Base-by-base conservation (phyloP, 1,284 basidiomycete genomes). In the Hymenochaete sp. region DNA sequence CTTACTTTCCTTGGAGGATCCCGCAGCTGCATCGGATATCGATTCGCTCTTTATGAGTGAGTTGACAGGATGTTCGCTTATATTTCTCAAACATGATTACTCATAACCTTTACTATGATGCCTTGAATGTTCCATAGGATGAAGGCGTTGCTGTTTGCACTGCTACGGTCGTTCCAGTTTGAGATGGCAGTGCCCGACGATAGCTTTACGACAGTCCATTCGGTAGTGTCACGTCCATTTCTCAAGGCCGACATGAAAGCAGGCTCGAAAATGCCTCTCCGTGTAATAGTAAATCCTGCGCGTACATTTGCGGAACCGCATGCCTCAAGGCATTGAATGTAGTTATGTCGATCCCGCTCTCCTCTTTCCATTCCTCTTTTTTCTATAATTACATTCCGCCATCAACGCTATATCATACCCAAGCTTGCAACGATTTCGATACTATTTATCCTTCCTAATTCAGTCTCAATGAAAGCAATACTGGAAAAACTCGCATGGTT, bases 31-130 rank as follows among this genome's bases (percentile, higher is more conserved):
- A 63, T 63, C 28, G 71, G 71, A 1, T 71, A 65, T 54, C 59
- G 67, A 13, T 70, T 73, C 47, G 65, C 70, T 2, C 43, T 73
- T 9, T 59, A 62, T 4, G 70, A 73, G 59, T 60, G 36, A n/a
- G n/a, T n/a, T n/a, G n/a, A n/a, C n/a, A n/a, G n/a, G n/a, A n/a
- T 35, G 56, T 57, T 16, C 13, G 4, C 21, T 38, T 35, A 11
- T 5, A 14, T 19, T 41, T 9, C 13, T 38, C 13, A 9, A 13
- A 19, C 33, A 18, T 26, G 32, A 33, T 35, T 35, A 22, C 14
- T 41, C 24, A 44, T n/a, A 42, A 35, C 6, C 21, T 11, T 21
- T 14, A 21, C 2, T 25, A 9, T 6, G 11, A 3, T 18, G 9
- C 19, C 11, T 8, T 18, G 10, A 18, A n/a, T n/a, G n/a, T n/a